These are phyloP conservation scores for Stachybotrys elegans DNA, from an alignment of 2,329 filamentous ascomycete genomes.

Conservation along the genomic window DNA sequence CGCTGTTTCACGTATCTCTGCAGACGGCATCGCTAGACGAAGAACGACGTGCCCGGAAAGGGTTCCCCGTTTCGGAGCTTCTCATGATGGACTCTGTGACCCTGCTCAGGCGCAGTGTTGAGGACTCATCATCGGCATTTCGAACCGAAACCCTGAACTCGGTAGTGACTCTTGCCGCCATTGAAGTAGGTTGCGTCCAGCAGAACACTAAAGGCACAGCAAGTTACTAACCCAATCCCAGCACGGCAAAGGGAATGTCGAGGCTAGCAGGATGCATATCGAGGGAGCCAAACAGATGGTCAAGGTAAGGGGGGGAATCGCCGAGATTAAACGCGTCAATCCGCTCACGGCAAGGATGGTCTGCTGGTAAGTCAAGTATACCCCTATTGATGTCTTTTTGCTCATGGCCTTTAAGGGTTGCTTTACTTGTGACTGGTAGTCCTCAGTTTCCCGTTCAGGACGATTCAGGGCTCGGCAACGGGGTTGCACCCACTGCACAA, in stretches of 20 bases:
- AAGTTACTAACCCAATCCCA: conserved; percentile 17
- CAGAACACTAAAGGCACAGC: neutral
- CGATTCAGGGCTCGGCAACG: conserved; percentile 40
- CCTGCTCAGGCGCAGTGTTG: conserved; percentile 44
- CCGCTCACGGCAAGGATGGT: conserved; percentile 52
- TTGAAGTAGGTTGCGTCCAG: conserved; percentile 39
- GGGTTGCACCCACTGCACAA: conserved; percentile 41
- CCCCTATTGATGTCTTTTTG: no score
- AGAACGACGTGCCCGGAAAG: conserved; percentile 44
- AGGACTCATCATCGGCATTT: conserved; percentile 38
- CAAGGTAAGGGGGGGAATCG: conserved; percentile 44
- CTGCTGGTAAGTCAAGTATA: conserved; percentile 36
- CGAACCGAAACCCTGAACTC: conserved; percentile 53
- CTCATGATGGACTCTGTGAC: conserved; percentile 54
- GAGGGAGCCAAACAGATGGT: conserved; percentile 45
- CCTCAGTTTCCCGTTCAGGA: conserved; percentile 51
- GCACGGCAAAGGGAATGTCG: conserved; percentile 48
- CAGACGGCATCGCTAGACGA: conserved; percentile 55
- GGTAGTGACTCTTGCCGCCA: conserved; percentile 52
- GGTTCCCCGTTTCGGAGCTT: conserved; percentile 47
- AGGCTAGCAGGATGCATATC: conserved; percentile 41
- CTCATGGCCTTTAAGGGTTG: conserved; percentile 38
- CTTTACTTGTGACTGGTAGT: conserved; percentile 45
- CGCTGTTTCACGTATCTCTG: conserved; percentile 53
- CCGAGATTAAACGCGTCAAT: conserved; percentile 38